Evolutionary conservation across 2,329 filamentous ascomycete genomes (phyloP), one percentile per base, ranked within the genome.

Genomic region (Sphaerostilbella broomeana): DNA sequence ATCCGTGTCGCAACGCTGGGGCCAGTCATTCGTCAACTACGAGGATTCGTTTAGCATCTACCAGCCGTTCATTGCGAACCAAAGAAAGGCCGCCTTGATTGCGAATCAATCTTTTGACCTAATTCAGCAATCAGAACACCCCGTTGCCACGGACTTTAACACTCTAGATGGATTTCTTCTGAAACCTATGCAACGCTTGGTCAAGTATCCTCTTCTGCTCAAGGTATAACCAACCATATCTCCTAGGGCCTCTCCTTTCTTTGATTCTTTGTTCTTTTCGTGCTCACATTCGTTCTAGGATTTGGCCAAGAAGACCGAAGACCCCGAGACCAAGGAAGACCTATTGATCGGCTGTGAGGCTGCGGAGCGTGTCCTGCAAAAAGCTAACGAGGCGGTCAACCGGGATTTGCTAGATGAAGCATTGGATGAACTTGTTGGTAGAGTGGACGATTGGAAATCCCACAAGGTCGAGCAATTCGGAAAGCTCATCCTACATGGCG

Each of bases 361-460:
- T 24, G 84, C 92, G 6, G 85, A 88, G 50, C 75, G 83, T 36
- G 84, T 95, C 0, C 71, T 97, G 20, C 77, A 81, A 47, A 82
- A 86, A 51, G 90, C 90, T 5, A 95, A 97, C 57, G 83, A 89
- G 42, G 90, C 89, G 4, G 87, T 98, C 30, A 85, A 94, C 57
- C 82, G 85, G 35, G 87, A 95, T 56, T 76, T 95, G 36, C 73
- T 94, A 37, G 77, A 84, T 34, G 85, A 92, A 55, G 88, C 89
- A 5, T 69, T 95, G 8, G 79, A 84, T 45, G 92, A 97, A 44
- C 72, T 98, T 18, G 80, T 83, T 44, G 67, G 66, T 38, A 75
- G 92, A 35, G 90, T 98, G 1, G 92, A 97, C 55, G 92, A 98
- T 59, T 98, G 92, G 92, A 97, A 95, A 63, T 86, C 84, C 37